Evolutionary conservation across 495 filamentous ascomycete species (phyloP).

Genomic region (Aspergillus funiculosus): DNA sequence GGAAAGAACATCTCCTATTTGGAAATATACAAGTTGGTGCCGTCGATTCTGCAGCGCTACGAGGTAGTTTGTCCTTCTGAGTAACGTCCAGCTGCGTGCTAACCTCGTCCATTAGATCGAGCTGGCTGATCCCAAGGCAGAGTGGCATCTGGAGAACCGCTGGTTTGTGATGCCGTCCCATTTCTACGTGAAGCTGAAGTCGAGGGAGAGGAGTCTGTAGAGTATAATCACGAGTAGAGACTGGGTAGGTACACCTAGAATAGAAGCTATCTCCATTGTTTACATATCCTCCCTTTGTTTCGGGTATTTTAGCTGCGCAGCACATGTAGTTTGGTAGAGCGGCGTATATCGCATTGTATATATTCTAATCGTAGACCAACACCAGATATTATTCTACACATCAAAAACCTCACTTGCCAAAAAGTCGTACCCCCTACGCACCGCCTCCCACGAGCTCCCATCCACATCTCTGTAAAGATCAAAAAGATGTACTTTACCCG

Average conservation of each 20-base stretch:
- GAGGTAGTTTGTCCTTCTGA: neutral
- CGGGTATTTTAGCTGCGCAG: too few species aligned
- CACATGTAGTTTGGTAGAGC: too few species aligned
- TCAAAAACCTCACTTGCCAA: neutral
- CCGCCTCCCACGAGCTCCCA: slow-evolving; percentile 7
- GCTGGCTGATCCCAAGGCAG: neutral
- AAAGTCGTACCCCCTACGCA: slow-evolving; percentile 5
- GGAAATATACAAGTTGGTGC: slow-evolving; percentile 26
- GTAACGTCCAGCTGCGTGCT: neutral
- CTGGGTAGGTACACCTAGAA: too few species aligned
- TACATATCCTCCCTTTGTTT: too few species aligned
- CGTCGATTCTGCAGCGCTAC: neutral
- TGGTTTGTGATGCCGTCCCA: slow-evolving; percentile 3
- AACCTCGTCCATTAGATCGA: neutral
- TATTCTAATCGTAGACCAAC: neutral
- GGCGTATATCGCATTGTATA: neutral
- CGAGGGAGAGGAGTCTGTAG: neutral
- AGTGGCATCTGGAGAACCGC: slow-evolving; percentile 3
- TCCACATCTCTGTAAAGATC: slow-evolving; percentile 23
- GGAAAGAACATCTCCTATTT: slow-evolving; percentile 22
- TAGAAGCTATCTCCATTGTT: too few species aligned
- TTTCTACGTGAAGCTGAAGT: neutral
- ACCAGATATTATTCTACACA: neutral
- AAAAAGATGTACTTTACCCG: slow-evolving; percentile 33
- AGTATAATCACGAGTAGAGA: neutral